Evolutionary conservation across 495 filamentous ascomycete species (phyloP), one percentile per base, ranked within the genome.

Genomic region (Hyphodiscus hymeniophilus): DNA sequence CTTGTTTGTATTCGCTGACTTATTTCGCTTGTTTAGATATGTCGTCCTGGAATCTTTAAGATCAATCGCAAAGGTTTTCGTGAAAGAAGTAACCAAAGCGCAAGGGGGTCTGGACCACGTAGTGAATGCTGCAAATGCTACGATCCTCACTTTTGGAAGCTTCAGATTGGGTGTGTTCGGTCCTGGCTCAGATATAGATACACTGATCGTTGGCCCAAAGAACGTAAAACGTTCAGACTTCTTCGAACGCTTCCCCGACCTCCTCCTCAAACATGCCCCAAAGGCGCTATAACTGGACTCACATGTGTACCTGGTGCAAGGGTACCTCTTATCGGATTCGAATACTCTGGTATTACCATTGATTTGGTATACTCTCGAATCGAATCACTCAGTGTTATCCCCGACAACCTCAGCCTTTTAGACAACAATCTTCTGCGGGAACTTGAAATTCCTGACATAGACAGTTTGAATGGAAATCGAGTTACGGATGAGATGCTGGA

Each of bases 171-270:
- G 94, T 34, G 92, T 95, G 35, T 95, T 89, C 68, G 90, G 89
- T 2, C 92, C 92, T 42, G 88, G 87, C 38, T 95, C 94, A 28
- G 92, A 98, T 79, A 95, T 98, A 56, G 92, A 98, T 67, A 97
- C 92, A 13, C 79, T 98, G 15, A 78, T 96, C 32, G 83, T 95
- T 23, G 89, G 80, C 22, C 92, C 92, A 15, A 88, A 85, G 60
- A 88, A 95, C 54, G 82, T 97, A 33, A 70, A 75, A 11, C 80
- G 82, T 38, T 82, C 90, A 24, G 88, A 98, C 62, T 98, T 95
- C 65, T 98, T 98, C 67, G 66, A 84, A 22, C 73, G 86, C 56
- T 91, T 97, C 57, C 91, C 90, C 42, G 66, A 75, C 6, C 66
- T 90, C 33, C 77, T 98, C 6, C 62, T 79, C 48, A 72, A 81